phyloP scores from a whole-genome alignment of 2,329 filamentous ascomycete genomes.

The Penicillium sp. region DNA sequence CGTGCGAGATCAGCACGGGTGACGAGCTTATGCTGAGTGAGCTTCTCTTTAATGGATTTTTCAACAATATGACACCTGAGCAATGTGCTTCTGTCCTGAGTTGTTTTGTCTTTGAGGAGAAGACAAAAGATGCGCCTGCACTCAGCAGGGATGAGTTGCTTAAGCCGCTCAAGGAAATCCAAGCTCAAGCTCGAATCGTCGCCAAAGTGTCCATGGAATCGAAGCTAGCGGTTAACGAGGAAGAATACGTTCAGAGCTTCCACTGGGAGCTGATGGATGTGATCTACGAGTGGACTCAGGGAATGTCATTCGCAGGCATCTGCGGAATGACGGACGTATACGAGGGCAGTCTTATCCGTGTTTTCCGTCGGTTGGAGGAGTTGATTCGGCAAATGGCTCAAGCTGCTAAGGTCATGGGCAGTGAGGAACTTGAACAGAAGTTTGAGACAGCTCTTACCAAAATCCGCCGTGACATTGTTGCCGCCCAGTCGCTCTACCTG shows the following conservation, averaged over 20 bases:
- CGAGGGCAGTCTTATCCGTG: conserved; percentile 90
- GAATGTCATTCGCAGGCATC: conserved; percentile 84
- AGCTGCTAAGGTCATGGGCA: conserved; percentile 96
- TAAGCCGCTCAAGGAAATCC: conserved; percentile 82
- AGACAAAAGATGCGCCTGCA: conserved; percentile 67
- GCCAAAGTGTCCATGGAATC: conserved; percentile 94
- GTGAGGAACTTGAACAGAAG: conserved; percentile 85
- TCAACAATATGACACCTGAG: conserved; percentile 90
- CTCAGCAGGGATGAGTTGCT: conserved; percentile 74
- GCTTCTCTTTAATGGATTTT: conserved; percentile 93
- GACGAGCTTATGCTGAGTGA: conserved; percentile 93
- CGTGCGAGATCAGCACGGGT: conserved; percentile 95
- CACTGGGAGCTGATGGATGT: conserved; percentile 98
- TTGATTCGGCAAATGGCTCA: conserved; percentile 91
- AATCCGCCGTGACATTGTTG: conserved; percentile 89
- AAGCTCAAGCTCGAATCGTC: conserved; percentile 78
- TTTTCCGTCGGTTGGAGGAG: conserved; percentile 94
- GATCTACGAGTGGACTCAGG: conserved; percentile 85
- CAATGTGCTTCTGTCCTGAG: conserved; percentile 81
- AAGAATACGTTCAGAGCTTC: conserved; percentile 84
- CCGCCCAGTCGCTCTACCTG: conserved; percentile 88
- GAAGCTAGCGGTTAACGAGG: conserved; percentile 90
- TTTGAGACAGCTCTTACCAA: conserved; percentile 83
- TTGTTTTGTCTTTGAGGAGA: conserved; percentile 97
- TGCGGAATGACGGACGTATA: conserved; percentile 99